Base-by-base conservation (phyloP, 495 filamentous ascomycete species). In the Amphirosellinia nigrospora region DNA sequence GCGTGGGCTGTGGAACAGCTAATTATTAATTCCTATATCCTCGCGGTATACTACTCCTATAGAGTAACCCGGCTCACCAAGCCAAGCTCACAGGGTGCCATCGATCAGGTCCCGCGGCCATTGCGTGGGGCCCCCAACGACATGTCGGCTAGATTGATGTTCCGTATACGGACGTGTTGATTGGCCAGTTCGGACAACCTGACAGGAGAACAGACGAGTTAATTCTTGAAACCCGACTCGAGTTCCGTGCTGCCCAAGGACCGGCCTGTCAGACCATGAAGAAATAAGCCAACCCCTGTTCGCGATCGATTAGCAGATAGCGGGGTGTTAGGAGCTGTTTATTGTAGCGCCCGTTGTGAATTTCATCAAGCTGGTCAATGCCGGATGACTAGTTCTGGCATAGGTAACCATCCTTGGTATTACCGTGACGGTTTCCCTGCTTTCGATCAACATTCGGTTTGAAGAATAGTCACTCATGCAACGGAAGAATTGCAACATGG, bases 111-210 rank as follows among this genome's bases (percentile, higher is more conserved):
- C 56, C 56, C 56, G 56, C 56, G 56, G 56, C 30, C n/a, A 4
- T 38, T 59, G 48, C 26, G 48, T 52, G 48, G 48, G 10, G 26
- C 23, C 21, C 23, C 45, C 13, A 46, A 13, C 48, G 28, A 4
- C 48, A 53, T 53, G 23, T 53, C 50, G 50, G 50, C 26, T 1
- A 16, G 50, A 53, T 53, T 30, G 23, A 30, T 30, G 50, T 53
- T 26, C 50, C 26, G 23, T 53, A 30, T 30, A 6, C 4, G 5
- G 23, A 53, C 11, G 30, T 5, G 55, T 34, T 63, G 23, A 63
- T 63, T 63, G 60, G 60, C 9, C 39, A 30, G 38, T 32, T 63
- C 60, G 60, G 1, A 63, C 59, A 62, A 62, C 15, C 9, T 36
- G 2, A 41, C 23, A 4, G 38, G 8, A 43, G 34, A 13, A 6